phyloP scores from a whole-genome alignment of 2,329 filamentous ascomycete species.

The Periconia sp. region DNA sequence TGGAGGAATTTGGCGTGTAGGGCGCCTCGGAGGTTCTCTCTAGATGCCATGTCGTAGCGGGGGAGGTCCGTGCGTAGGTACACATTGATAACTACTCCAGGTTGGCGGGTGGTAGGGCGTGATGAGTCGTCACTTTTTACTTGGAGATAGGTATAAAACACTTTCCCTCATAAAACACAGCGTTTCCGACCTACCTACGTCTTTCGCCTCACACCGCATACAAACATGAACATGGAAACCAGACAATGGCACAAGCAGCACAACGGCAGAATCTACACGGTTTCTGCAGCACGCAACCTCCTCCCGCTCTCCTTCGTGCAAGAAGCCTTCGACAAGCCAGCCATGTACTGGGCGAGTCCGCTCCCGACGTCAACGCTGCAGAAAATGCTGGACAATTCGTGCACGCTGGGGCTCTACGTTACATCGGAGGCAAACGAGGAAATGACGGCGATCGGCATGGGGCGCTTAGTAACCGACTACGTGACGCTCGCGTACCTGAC shows the following conservation, averaged over 20 bases:
- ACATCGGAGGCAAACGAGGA: conserved; percentile 1
- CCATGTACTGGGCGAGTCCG: conserved; percentile 36
- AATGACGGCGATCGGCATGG: conserved; percentile 57
- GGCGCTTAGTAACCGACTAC: conserved; percentile 69
- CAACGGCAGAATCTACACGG: conserved; percentile 11
- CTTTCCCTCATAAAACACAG: too few species aligned
- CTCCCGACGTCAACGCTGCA: conserved; percentile 18
- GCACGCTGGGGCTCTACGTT: conserved; percentile 34
- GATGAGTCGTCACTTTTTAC: too few species aligned
- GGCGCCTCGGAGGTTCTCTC: too few species aligned
- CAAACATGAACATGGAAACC: background rate
- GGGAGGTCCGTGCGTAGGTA: too few species aligned
- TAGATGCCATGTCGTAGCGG: too few species aligned
- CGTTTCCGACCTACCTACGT: too few species aligned
- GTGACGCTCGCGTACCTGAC: conserved; percentile 70
- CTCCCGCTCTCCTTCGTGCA: conserved; percentile 31
- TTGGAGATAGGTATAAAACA: too few species aligned
- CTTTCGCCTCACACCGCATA: background rate
- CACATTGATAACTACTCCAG: too few species aligned
- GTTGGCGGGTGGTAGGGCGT: too few species aligned
- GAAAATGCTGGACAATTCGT: conserved; percentile 34
- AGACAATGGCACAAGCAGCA: conserved; percentile 25
- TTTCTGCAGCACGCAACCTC: conserved; percentile 30
- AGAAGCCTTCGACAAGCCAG: conserved; percentile 26
- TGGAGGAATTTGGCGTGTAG: too few species aligned